These are phyloP conservation scores for Gentiana macrophylla DNA, from an alignment of 257 asterid genomes.

Conservation along the genomic window DNA sequence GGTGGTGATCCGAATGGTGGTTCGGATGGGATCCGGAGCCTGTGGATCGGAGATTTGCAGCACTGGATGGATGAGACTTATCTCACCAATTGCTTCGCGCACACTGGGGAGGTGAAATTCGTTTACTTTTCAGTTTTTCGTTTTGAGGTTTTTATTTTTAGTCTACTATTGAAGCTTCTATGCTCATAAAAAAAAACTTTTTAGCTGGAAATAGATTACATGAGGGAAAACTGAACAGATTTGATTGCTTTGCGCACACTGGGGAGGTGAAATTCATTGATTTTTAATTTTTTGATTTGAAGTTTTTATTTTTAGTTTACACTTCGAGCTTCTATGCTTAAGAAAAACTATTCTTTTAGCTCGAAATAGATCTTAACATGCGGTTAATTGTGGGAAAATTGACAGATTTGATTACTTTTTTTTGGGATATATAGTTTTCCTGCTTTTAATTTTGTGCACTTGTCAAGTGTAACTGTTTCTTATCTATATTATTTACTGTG, in stretches of 20 bases:
- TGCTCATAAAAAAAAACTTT: no score
- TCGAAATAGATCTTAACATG: no score
- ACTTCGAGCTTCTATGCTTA: no score
- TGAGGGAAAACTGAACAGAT: no score
- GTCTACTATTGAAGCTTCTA: background rate
- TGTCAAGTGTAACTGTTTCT: no score
- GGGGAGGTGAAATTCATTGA: slow-evolving; percentile 49
- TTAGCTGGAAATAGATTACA: no score
- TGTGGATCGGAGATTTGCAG: slow-evolving; percentile 97
- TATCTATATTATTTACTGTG: no score
- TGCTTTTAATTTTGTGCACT: no score
- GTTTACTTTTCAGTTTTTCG: background rate
- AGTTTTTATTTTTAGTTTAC: background rate
- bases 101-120: slow-evolving; percentile 56
- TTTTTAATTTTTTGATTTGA: background rate
- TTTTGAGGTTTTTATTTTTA: background rate
- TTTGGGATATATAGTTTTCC: no score
- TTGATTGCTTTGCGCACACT: slow-evolving; percentile 35
- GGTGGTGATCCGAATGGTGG: slow-evolving; percentile 20
- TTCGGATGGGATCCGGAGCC: slow-evolving; percentile 66
- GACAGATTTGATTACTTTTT: no score
- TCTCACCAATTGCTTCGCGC: slow-evolving; percentile 38
- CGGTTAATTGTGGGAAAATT: no score
- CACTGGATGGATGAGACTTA: slow-evolving; percentile 91
- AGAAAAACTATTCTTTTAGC: no score